Evolutionary conservation across 345 rosid species (phyloP), one percentile per base, ranked within the genome.

Genomic region (Gossypium bickii): DNA sequence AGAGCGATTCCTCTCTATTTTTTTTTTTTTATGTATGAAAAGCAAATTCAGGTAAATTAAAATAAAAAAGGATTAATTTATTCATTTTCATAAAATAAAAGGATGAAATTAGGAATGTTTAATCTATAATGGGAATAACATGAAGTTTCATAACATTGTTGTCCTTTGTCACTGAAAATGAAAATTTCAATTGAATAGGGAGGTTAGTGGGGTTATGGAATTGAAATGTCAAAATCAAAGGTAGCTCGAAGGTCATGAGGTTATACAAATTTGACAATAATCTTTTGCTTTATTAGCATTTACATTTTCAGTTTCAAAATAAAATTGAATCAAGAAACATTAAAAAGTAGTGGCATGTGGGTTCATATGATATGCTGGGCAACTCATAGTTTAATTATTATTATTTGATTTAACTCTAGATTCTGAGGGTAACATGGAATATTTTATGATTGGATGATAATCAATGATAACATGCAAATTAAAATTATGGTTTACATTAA

Each of bases 281-380:
- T 4, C 47, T 16, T 29, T 17, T 17, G 47, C 60, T 20, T 66
- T 34, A 34, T 45, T 63, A 17, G 12, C 20, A 38, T 20, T 44
- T 48, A 47, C 5, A 18, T 18, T 12, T 67, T 22, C 12, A 20
- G 55, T 45, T 67, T 9, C 13, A 45, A 67, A 45, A 45, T 49
- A 47, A 45, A 60, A 45, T 12, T 25, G 34, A 67, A 45, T 67
- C 18, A 45, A 24, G 1, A 44, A 56, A 25, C 18, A 20, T 24
- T 9, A 47, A 48, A 67, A 15, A 8, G 59, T 7, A 7, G 12
- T 49, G 44, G 1, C 73, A 51, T 69, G 73, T 69, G 73, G 72
- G 25, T 27, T 52, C 73, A 69, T 69, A 69, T 52, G 73, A 29
- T 29, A 69, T 69, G 60, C 25, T 41, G 60, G 45, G 59, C 13